Evolutionary conservation across 345 rosid species (phyloP), one percentile per base, ranked within the genome.

Genomic region (Toxicodendron radicans): DNA sequence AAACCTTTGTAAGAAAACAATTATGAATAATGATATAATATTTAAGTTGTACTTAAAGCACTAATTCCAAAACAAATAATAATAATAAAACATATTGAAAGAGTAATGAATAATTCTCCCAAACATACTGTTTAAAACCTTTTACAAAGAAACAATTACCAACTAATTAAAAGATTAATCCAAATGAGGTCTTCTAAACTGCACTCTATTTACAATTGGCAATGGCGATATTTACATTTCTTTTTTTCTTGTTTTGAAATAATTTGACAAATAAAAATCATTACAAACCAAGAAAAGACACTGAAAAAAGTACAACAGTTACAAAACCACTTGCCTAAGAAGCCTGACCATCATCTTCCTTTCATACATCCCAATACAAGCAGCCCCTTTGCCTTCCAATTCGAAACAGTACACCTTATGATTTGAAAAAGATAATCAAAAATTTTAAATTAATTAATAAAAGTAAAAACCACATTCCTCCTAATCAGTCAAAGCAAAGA

Each of bases 281-380:
- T 73, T 64, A 54, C 70, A 73, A 70, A 49, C 30, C 18, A 46
- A 65, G 61, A 65, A 38, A 73, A 41, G 38, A 20, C 56, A 43
- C 71, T 64, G 64, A 41, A 24, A 64, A 38, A 63, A 64, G 64
- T 17, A 64, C 63, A 53, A 64, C 71, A 73, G 4, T n/a, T n/a
- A n/a, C 32, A 41, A n/a, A 38, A 38, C 43, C 9, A 71, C 48
- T 49, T 12, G 66, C 66, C 32, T 32, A 46, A 32, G 12, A 46
- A 32, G 12, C 66, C 33, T 27, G 20, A 11, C 8, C 68, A 33
- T 52, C 54, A 38, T 5, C 65, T 5, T 57, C 74, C 69, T 79
- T 80, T 80, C 71, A 54, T 71, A 27, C 75, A 71, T 77, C 76
- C 83, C 86, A 80, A 66, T 66, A 74, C 83, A 68, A 74, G 68